These are phyloP conservation scores for Chrysanthemum lavandulifolium DNA, from an alignment of 129 eudicot genomes.

Conservation along the genomic window DNA sequence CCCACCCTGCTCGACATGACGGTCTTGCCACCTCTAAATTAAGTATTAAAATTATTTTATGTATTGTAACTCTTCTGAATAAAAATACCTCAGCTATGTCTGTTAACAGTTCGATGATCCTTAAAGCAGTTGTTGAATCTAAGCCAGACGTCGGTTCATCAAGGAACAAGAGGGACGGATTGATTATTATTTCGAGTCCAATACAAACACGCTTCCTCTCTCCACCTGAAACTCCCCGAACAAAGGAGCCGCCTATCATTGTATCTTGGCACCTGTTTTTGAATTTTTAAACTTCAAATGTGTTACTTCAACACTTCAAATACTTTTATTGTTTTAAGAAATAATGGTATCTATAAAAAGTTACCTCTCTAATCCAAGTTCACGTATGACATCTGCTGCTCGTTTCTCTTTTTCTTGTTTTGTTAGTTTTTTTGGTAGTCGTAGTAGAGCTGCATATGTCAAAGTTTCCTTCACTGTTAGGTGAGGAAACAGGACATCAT, in stretches of 20 bases:
- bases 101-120: constrained; percentile 35
- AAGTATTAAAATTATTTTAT: neutral
- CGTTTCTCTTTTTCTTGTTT: constrained; percentile 38
- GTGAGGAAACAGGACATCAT: constrained; percentile 53
- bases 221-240: constrained; percentile 60
- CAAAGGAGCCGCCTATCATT: constrained; percentile 39
- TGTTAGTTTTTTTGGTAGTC: constrained; percentile 35
- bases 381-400: constrained; percentile 38
- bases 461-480: constrained; percentile 52
- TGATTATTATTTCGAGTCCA: constrained; percentile 51
- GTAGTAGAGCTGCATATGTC: constrained; percentile 40
- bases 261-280: constrained; percentile 41
- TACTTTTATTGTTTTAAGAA: neutral
- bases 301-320: too few relatives aligned
- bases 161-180: constrained; percentile 42
- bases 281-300: too few relatives aligned
- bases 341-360: neutral
- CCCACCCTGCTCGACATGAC: too few relatives aligned
- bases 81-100: constrained; percentile 42
- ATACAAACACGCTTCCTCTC: constrained; percentile 57
- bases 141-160: constrained; percentile 51
- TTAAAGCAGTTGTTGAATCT: constrained; percentile 53
- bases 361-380: constrained; percentile 47
- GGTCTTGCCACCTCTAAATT: too few relatives aligned
- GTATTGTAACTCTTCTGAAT: neutral